A percentile compares a stretch with the other conserved stretches of the same genome.
These are phyloP conservation scores for Pythium phragmitis DNA, from an alignment of 352 stramenopile genomes.

Conservation along the genomic window DNA sequence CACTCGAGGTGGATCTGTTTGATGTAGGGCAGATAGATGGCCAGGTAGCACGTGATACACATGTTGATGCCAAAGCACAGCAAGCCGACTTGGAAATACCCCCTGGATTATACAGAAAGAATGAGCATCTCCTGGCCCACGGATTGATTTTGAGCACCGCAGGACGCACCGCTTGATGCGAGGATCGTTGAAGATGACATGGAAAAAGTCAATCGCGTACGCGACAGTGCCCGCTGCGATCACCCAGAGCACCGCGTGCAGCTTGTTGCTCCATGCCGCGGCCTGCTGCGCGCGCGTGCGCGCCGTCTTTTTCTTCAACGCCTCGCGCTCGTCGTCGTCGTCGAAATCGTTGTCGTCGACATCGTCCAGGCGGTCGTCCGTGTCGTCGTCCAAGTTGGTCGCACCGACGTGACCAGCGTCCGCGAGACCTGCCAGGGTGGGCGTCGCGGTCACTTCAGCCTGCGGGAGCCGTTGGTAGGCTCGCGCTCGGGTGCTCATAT, in stretches of 20 bases:
- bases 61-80: slow-evolving; percentile 78
- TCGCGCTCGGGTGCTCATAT: slow-evolving; percentile 39
- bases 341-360: slow-evolving; percentile 34
- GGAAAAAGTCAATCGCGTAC: slow-evolving; percentile 73
- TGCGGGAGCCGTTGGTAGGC: slow-evolving; percentile 61
- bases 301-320: slow-evolving; percentile 30
- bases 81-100: slow-evolving; percentile 79
- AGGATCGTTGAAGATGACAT: slow-evolving; percentile 61
- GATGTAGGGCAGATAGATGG: slow-evolving; percentile 86
- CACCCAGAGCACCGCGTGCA: slow-evolving; percentile 79
- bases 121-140: too few species aligned
- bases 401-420: slow-evolving; percentile 27
- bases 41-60: slow-evolving; percentile 88
- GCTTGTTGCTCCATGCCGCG: slow-evolving; percentile 61
- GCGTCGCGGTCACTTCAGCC: slow-evolving; percentile 24
- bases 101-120: slow-evolving; percentile 34
- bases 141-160: background rate
- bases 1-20: slow-evolving; percentile 81
- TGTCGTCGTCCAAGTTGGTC: slow-evolving; percentile 35
- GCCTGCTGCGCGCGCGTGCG: slow-evolving; percentile 43
- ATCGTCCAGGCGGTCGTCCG: slow-evolving; percentile 29
- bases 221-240: slow-evolving; percentile 42
- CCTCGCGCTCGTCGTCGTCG: slow-evolving; percentile 33
- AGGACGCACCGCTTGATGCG: slow-evolving; percentile 45
- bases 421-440: background rate